Conservation (phyloP, 2,329 filamentous ascomycete species). For the Pyrenochaeta sp. region DNA sequence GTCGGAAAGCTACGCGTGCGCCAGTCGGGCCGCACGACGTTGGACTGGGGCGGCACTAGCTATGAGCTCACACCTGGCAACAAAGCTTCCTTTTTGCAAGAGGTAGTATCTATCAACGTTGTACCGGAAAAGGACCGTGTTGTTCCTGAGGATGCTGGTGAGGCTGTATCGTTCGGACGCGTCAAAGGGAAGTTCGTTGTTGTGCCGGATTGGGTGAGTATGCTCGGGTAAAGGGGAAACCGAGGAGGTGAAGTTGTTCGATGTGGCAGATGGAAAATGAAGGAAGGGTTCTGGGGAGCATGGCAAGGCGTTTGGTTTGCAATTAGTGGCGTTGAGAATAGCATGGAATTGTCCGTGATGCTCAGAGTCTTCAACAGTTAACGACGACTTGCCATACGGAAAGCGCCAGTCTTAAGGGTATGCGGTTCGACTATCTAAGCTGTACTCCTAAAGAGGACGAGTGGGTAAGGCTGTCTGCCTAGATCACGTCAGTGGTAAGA, state of each 20-base stretch:
- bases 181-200: constrained; percentile 72
- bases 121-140: constrained; percentile 46
- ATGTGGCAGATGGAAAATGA: background rate
- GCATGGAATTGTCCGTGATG: background rate
- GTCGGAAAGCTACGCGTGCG: constrained; percentile 70
- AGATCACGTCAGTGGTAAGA: no score
- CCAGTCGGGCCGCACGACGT: constrained; percentile 66
- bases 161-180: constrained; percentile 66
- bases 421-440: no score
- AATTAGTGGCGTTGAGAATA: background rate
- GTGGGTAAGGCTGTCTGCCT: no score
- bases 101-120: constrained; percentile 58
- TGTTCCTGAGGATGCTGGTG: constrained; percentile 48
- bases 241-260: background rate
- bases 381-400: background rate
- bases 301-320: background rate
- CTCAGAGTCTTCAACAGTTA: background rate
- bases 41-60: constrained; percentile 70
- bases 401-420: background rate
- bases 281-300: background rate
- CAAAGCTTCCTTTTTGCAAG: constrained; percentile 66
- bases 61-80: constrained; percentile 66
- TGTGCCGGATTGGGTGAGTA: constrained; percentile 65
- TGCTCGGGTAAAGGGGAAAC: background rate
- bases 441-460: no score